Conservation (phyloP, 179 eudicot species). For the Silene vulgaris region DNA sequence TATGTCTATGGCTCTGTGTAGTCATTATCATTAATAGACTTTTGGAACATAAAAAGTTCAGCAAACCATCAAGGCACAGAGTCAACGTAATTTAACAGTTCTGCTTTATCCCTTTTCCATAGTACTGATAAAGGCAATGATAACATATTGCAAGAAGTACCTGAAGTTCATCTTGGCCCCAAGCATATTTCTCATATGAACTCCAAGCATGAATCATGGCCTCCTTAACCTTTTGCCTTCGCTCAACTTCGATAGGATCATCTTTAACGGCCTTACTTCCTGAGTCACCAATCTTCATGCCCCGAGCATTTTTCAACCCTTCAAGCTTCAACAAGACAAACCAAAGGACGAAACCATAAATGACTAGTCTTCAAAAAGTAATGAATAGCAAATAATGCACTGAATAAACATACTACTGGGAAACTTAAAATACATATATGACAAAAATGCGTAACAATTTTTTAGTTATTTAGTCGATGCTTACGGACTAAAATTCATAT, state of each 20-base stretch:
- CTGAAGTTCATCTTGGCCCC: slow-evolving; percentile 99
- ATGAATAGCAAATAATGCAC: neutral
- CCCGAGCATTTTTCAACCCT: slow-evolving; percentile 41
- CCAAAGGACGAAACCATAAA: neutral
- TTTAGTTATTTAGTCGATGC: no score
- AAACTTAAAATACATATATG: neutral
- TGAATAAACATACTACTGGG: neutral
- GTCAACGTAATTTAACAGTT: neutral
- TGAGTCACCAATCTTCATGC: slow-evolving; percentile 23
- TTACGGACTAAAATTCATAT: neutral
- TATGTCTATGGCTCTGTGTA: neutral
- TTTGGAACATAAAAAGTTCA: neutral
- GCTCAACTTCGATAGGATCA: slow-evolving; percentile 57
- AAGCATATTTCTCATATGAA: slow-evolving; percentile 97
- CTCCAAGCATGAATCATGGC: slow-evolving; percentile 99
- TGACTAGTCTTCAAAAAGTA: neutral
- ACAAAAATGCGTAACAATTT: neutral
- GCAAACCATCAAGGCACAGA: neutral
- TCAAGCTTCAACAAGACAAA: slow-evolving; percentile 50
- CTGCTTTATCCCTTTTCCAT: neutral
- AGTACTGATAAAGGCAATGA: neutral
- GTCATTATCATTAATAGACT: neutral
- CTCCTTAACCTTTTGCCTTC: slow-evolving; percentile 86
- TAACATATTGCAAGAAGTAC: slow-evolving; percentile 31
- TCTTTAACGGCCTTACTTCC: slow-evolving; percentile 31